Evolutionary conservation across 306 rosid species (phyloP), one percentile per base, ranked within the genome.

Genomic region (Sicyos baderoa): DNA sequence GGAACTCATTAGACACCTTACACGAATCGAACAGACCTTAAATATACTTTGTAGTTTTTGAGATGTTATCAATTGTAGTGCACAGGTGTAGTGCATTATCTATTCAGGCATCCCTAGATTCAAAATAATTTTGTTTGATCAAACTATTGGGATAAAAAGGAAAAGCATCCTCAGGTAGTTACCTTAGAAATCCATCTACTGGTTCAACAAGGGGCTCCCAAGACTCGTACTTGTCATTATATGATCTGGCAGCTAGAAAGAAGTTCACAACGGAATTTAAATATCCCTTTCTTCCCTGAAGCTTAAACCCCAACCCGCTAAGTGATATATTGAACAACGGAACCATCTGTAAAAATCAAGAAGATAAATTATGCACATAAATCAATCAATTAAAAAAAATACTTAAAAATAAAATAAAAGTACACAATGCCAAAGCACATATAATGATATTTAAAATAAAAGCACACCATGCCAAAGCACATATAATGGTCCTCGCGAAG

Each of bases 161-260:
- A 48, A 6, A 71, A 42, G 40, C 65, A 19, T 40, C 73, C 4
- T 49, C 13, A 70, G 55, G 35, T 40, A 27, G 50, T 76, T 78
- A 93, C 99, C 99, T 86, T 63, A 93, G 60, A 76, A 90, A 82
- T 70, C 97, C 99, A 73, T 90, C 97, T 19, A 90, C 86, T 2
- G 97, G 96, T 86, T 93, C 99, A 58, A 90, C 78, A 77, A 93
- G 86, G 56, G 99, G 99, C 80, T 93, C 99, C 99, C 99, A 93
- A 18, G 91, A 77, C 80, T 93, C 99, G 71, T 85, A 82, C 81
- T 90, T 90, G 66, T 93, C 97, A 75, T 93, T 93, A 56, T 85
- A 90, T 53, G 99, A 93, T 82, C 91, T 88, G 61, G 94, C 97
- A 58, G 94, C 89, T 79, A 93, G 75, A 61, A 91, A 85, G 84